Base-by-base conservation (phyloP, 1,284 basidiomycete genomes). In the Binderoboletus segoi region DNA sequence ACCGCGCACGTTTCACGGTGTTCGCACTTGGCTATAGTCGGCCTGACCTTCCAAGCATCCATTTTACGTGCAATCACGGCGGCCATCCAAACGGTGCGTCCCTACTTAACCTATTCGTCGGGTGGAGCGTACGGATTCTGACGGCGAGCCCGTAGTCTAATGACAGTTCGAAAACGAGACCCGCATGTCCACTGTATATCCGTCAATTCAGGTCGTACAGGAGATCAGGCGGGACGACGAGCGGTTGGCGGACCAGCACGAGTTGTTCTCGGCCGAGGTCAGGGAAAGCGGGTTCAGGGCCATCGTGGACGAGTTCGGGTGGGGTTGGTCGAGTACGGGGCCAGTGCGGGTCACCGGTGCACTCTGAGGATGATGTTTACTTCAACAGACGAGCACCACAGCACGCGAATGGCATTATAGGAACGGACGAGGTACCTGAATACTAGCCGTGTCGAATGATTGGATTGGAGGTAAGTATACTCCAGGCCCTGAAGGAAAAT, bases 11-110 rank as follows among this genome's bases (percentile, higher is more conserved):
- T 67, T 91, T 96, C 63, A 95, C 94, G 5, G 82, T 93, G 40
- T 99, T 96, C 72, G 88, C 93, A 16, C 82, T 87, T 6, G 98
- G 97, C 71, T 82, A 86, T 18, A 92, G 88, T 1, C 91, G 92
- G 66, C 83, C 98, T 57, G 95, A 98, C 70, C 81, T 98, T 20
- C 96, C 96, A 0, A 91, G 86, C 57, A 83, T 98, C 5, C 96
- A 99, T 73, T 99, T 98, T 68, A 97, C 98, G 96, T 99, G 96
- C 75, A 89, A 91, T 67, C 96, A 99, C 73, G 94, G 91, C 60
- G 99, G 94, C 76, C 97, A 99, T 70, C 94, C 96, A 71, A 79
- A 93, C 91, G 92, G 28, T 13, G 48, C 24, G 20, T 12, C 28
- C 28, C 28, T 30, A 6, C 28, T 30, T 10, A 5, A 10, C 10